These are phyloP conservation scores for Mycotypha africana DNA, from an alignment of 371 early-diverging fungal species.

Conservation along the genomic window DNA sequence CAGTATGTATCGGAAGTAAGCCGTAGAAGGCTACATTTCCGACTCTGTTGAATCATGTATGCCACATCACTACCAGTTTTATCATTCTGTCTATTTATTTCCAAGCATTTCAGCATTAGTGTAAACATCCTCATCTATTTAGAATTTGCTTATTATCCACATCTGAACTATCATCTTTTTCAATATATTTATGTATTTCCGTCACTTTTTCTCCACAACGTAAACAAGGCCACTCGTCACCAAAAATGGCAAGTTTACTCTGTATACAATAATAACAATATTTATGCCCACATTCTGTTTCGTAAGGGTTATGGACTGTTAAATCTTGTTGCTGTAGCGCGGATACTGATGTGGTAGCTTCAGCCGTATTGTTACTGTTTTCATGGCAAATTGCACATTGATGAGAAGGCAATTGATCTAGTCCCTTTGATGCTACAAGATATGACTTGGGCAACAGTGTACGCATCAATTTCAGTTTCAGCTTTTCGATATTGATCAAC, in stretches of 20 bases:
- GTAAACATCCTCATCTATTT: too few relatives aligned
- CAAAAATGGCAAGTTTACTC: slow-evolving; percentile 69
- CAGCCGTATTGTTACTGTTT: too few relatives aligned
- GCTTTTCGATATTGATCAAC: slow-evolving; percentile 71
- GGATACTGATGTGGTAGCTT: too few relatives aligned
- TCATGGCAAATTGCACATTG: slow-evolving; percentile 73
- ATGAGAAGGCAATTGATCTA: slow-evolving; percentile 52
- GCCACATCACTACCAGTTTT: too few relatives aligned
- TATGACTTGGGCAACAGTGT: slow-evolving; percentile 53
- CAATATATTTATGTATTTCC: slow-evolving; percentile 37
- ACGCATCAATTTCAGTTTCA: slow-evolving; percentile 56
- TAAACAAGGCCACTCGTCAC: slow-evolving; percentile 71
- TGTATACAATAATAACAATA: slow-evolving; percentile 91
- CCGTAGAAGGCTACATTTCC: too few relatives aligned
- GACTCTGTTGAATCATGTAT: too few relatives aligned
- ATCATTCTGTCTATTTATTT: too few relatives aligned
- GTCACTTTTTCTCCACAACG: slow-evolving; percentile 69
- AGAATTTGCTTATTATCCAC: too few relatives aligned
- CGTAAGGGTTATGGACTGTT: slow-evolving; percentile 66
- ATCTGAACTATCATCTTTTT: slow-evolving; percentile 38
- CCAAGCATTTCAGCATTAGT: too few relatives aligned
- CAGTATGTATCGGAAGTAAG: too few relatives aligned
- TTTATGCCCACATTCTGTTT: slow-evolving; percentile 73
- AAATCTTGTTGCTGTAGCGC: too few relatives aligned
- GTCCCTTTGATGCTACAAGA: slow-evolving; percentile 45